Evolutionary conservation across 306 rosid genomes (phyloP).

Genomic region (Cucurbita ficifolia): DNA sequence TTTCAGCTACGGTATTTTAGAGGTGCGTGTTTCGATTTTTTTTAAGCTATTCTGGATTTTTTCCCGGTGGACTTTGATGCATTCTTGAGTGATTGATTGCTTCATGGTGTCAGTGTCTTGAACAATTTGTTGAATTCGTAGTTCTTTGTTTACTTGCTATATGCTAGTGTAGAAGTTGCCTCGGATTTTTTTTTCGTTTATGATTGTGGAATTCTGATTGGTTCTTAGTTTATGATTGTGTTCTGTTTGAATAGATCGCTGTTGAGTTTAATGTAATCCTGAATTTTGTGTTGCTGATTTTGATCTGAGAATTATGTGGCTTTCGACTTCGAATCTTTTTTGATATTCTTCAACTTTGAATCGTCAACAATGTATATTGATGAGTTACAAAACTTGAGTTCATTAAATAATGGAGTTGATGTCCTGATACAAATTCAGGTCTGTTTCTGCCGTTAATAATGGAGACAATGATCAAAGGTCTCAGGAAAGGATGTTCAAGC

Average conservation of each 20-base stretch:
- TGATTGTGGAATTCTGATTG: neutral
- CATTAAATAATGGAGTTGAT: neutral
- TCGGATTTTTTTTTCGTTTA: neutral
- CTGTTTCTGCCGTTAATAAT: neutral
- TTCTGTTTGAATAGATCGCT: neutral
- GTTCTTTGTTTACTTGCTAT: neutral
- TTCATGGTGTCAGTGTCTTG: neutral
- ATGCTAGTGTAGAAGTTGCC: neutral
- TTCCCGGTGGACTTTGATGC: neutral
- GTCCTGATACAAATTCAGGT: neutral
- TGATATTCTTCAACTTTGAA: neutral
- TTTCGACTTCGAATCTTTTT: neutral
- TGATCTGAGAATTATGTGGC: neutral
- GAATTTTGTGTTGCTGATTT: neutral
- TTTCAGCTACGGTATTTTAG: slow-evolving; percentile 62
- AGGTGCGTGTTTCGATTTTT: slow-evolving; percentile 30
- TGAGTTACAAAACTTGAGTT: neutral
- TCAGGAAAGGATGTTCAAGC: neutral
- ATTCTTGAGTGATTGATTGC: neutral
- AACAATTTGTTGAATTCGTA: neutral
- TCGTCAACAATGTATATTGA: neutral
- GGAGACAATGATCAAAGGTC: neutral
- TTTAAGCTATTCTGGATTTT: slow-evolving; percentile 3
- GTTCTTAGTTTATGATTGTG: neutral
- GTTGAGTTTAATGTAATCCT: neutral